phyloP scores from a whole-genome alignment of 2,329 filamentous ascomycete genomes.

The Pestalotiopsis sp. region DNA sequence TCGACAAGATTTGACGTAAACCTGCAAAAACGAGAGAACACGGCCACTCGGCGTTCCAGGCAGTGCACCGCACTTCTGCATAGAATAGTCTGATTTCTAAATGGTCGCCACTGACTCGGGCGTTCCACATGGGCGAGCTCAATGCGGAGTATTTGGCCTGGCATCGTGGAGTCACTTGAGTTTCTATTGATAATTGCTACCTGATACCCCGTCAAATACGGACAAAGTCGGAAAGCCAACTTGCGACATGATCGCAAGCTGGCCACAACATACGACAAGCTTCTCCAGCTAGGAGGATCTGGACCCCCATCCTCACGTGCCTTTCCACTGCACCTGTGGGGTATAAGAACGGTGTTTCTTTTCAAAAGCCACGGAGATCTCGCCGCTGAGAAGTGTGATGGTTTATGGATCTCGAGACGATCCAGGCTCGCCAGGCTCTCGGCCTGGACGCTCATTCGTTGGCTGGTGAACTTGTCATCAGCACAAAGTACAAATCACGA shows the following conservation, averaged over 20 bases:
- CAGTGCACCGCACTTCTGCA: neutral
- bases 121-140: neutral
- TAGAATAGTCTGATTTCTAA: neutral
- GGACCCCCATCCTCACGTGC: no score
- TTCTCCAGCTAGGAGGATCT: no score
- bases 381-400: no score
- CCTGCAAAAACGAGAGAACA: neutral
- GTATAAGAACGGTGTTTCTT: no score
- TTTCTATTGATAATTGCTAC: neutral
- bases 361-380: no score
- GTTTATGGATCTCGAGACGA: no score
- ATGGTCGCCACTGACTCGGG: neutral
- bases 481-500: no score
- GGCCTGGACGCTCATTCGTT: no score
- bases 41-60: neutral
- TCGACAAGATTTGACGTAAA: neutral
- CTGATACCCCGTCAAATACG: neutral
- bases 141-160: neutral
- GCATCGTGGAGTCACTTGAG: neutral
- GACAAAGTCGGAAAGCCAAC: neutral
- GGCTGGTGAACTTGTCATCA: no score
- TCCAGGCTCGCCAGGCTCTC: no score
- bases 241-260: neutral
- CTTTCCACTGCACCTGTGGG: no score
- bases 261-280: neutral